phyloP scores from a whole-genome alignment of 257 asterid genomes.

The Petunia axillaris region DNA sequence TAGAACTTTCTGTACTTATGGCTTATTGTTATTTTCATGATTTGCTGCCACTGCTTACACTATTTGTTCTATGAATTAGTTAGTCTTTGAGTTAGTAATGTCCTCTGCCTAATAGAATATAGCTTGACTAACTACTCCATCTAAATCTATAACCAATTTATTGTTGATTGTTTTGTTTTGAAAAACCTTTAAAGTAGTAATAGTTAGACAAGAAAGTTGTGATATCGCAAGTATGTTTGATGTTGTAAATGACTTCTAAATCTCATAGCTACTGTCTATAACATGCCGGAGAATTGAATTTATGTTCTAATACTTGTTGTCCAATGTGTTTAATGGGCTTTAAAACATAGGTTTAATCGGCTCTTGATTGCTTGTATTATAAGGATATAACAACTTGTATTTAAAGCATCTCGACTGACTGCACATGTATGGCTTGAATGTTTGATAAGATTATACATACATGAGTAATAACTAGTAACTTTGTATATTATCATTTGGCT shows the following conservation, averaged over 20 bases:
- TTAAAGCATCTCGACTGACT: too few species aligned
- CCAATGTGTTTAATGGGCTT: conserved; percentile 9
- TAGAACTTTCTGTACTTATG: conserved; percentile 9
- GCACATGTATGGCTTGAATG: neutral
- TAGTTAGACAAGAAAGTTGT: conserved; percentile 7
- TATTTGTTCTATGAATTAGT: neutral
- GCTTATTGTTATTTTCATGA: neutral
- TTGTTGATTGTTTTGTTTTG: neutral
- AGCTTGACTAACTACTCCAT: neutral
- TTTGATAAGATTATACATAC: neutral
- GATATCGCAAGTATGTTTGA: neutral
- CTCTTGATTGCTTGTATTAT: neutral
- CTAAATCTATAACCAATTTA: neutral
- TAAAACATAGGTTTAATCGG: neutral
- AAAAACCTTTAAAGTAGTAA: neutral
- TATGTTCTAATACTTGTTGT: conserved; percentile 1
- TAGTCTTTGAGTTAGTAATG: neutral
- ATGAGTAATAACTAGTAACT: neutral
- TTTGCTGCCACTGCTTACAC: neutral
- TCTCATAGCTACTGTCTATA: neutral
- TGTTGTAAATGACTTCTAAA: neutral
- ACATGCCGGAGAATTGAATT: neutral
- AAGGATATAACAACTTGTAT: neutral
- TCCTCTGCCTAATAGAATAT: neutral
- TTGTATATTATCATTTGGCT: neutral